Base-by-base conservation (phyloP, 345 rosid species). In the Sisymbrium irio region DNA sequence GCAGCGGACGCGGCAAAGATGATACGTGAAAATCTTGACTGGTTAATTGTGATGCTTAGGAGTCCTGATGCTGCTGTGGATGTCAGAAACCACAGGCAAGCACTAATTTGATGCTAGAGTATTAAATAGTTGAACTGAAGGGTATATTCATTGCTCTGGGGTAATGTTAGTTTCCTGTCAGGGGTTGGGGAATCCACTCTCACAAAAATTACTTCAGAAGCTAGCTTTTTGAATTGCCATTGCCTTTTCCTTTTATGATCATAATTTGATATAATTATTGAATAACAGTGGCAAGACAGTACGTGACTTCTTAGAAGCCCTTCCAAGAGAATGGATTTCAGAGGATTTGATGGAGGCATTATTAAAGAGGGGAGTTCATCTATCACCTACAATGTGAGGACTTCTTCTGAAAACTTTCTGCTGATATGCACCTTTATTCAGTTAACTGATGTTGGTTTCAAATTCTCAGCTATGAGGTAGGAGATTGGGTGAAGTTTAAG, bases 241-340 rank as follows among this genome's bases (percentile, higher is more conserved):
- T 69, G 6, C 50, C 4, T 10, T 65, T 40, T 47, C 60, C 40
- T 67, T 73, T 13, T 1, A 39, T 70, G 56, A 74, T 37, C 74
- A 37, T 50, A 15, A 35, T 71, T 40, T 57, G 28, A 27, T 54
- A 45, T 68, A 47, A 28, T 25, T 75, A 46, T 73, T 81, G 66
- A 57, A 69, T 46, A 74, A 67, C 87, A 95, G 99, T 79, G 98
- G 99, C 50, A 90, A 83, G 92, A 95, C 91, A 53, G 76, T 88
- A 49, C 92, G 98, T 50, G 98, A 95, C 79, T 86, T 82, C 77
- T 60, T 95, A 86, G 99, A 95, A 83, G 85, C 91, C 73, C 93
- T 95, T 84, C 97, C 97, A 22, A 92, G 99, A 56, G 97, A 92
- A 73, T 95, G 99, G 99, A 90, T 95, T 74, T 85, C 98, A 37